These are phyloP conservation scores for Prillingera fragicola DNA, from an alignment of 1,284 basidiomycete genomes.

Conservation along the genomic window DNA sequence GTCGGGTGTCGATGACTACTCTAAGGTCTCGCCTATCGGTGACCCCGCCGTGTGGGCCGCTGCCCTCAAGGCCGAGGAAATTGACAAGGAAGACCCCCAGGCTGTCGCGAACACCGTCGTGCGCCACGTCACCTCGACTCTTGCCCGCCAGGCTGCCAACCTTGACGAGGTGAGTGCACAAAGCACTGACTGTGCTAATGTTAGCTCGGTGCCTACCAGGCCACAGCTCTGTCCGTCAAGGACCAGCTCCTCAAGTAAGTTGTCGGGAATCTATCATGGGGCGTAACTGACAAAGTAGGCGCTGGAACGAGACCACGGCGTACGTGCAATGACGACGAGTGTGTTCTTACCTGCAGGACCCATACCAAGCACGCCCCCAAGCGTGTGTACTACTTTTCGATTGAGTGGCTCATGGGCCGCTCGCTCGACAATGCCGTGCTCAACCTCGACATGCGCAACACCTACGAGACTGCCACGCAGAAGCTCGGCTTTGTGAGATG, in stretches of 20 bases:
- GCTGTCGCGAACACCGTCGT: conserved; percentile 73
- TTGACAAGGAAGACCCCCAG: conserved; percentile 48
- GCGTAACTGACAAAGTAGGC: conserved; percentile 17
- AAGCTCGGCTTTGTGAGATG: conserved; percentile 59
- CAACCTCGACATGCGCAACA: conserved; percentile 73
- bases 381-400: conserved; percentile 71
- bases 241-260: conserved; percentile 64
- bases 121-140: conserved; percentile 73
- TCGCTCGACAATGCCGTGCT: conserved; percentile 84
- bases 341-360: conserved; percentile 22
- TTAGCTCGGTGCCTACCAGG: conserved; percentile 47
- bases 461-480: conserved; percentile 62
- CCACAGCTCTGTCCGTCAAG: conserved; percentile 61
- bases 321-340: conserved; percentile 9
- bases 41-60: conserved; percentile 74
- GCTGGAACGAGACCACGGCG: conserved; percentile 48
- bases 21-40: conserved; percentile 79
- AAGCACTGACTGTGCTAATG: conserved; percentile 72
- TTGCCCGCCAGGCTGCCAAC: conserved; percentile 82
- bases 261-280: background rate
- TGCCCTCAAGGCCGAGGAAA: conserved; percentile 45
- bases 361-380: conserved; percentile 45
- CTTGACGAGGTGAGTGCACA: conserved; percentile 67
- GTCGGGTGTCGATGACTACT: conserved; percentile 63
- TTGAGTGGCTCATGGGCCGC: conserved; percentile 74